Evolutionary conservation across 108 stramenopile species (phyloP).

Genomic region (Bacterosira constricta): DNA sequence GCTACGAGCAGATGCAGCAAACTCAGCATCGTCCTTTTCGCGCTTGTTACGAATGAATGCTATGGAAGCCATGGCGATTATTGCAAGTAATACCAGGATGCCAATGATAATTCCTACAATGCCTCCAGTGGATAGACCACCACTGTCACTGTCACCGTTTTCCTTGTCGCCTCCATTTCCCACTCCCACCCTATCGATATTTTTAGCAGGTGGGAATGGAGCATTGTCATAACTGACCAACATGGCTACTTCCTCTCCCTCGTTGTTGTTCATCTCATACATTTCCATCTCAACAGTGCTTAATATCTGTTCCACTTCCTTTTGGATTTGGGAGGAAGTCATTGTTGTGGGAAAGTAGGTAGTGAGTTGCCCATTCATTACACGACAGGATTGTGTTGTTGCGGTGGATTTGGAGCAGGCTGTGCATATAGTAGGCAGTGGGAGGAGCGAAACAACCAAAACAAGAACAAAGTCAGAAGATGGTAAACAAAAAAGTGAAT

Average conservation of each 20-base stretch:
- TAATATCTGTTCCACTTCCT: conserved; percentile 25
- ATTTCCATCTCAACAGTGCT: conserved; percentile 35
- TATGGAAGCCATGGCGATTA: neutral
- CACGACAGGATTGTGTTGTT: no score
- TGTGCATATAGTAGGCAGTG: no score
- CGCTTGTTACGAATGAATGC: conserved; percentile 12
- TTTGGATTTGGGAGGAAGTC: conserved; percentile 1
- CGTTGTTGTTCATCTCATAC: conserved; percentile 22
- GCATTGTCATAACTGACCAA: conserved; percentile 23
- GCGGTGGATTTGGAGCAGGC: no score
- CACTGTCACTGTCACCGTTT: conserved; percentile 2
- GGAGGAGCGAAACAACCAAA: no score
- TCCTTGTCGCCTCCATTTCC: neutral
- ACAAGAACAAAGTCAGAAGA: no score
- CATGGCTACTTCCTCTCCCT: no score
- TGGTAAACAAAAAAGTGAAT: no score
- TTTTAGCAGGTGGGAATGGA: neutral
- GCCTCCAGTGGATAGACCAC: conserved; percentile 29
- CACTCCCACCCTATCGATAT: neutral
- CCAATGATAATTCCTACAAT: conserved; percentile 31
- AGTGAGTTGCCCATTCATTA: conserved; percentile 41
- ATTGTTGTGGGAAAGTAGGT: conserved; percentile 28
- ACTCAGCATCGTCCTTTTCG: conserved; percentile 29
- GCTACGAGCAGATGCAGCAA: no score
- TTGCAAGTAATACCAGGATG: conserved; percentile 12